Evolutionary conservation across 139 green algal genomes (phyloP).

Genomic region (Volvox africanus): DNA sequence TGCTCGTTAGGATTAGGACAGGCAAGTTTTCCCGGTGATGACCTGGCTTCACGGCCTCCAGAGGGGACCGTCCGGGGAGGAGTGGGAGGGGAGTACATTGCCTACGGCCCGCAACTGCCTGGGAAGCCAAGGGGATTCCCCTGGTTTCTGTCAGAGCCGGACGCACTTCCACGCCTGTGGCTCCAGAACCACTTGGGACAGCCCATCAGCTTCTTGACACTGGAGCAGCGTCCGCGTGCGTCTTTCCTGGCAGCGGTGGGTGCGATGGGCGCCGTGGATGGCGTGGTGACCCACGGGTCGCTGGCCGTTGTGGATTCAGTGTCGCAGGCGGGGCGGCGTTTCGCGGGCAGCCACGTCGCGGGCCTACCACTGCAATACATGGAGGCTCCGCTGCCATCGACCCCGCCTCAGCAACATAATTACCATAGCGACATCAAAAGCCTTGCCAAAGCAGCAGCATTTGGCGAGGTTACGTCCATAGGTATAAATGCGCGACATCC

Average conservation of each 20-base stretch:
- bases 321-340: constrained; percentile 1
- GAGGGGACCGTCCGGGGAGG: too few relatives aligned
- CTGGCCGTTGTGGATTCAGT: constrained; percentile 38
- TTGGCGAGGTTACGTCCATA: not conserved
- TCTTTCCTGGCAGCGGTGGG: not conserved
- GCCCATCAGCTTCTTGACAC: not conserved
- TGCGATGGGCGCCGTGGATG: not conserved
- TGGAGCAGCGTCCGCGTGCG: constrained; percentile 5
- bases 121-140: too few relatives aligned
- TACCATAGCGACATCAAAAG: not conserved
- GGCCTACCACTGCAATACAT: not conserved
- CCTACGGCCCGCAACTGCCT: too few relatives aligned
- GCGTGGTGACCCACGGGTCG: not conserved
- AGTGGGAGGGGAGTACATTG: too few relatives aligned
- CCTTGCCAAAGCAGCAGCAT: not conserved
- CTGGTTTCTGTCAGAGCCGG: not conserved
- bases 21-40: too few relatives aligned
- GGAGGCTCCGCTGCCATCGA: not conserved
- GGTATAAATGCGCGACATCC: not conserved
- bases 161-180: constrained; percentile 27
- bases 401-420: not conserved
- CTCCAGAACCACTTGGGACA: constrained; percentile 31
- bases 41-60: too few relatives aligned
- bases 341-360: constrained; percentile 20
- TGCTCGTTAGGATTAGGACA: too few relatives aligned